Evolutionary conservation across 805 yeast species (phyloP), one percentile per base, ranked within the genome.

Genomic region (Spathaspora gorwiae): DNA sequence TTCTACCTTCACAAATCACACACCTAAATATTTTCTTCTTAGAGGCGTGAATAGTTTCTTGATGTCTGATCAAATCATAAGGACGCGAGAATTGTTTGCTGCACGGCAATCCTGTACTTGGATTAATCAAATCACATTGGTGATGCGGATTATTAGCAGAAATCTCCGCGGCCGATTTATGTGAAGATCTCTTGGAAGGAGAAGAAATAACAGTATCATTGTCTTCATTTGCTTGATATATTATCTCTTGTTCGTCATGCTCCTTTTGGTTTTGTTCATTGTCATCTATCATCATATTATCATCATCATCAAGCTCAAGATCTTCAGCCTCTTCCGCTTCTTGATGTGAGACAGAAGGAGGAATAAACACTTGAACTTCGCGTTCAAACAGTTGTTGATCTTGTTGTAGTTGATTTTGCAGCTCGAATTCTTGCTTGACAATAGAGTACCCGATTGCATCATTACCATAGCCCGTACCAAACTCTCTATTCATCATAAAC

Each of bases 81-180:
- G 76, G 75, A 59, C 99, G 79, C 13, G 97, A 89, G 60, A 92
- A 92, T 57, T 82, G 81, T 66, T 87, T 87, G 54, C 76, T 68
- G 65, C 96, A 88, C 24, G 80, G 78, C 49, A 70, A 60, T 13
- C 85, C 82, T 0, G 87, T 79, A 26, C 76, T 60, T 5, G 87
- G 84, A 54, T 81, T 81, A 8, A 75, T 63, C 62, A 83, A 68
- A 45, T 67, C 70, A 60, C 90, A 84, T 49, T 78, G 74, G 52
- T 84, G 84, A 47, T 68, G 70, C 1, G 71, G 68, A 46, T 65
- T 64, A 26, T 55, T 59, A 15, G 64, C 65, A 5, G 64, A 46
- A 14, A 63, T 64, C 46, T 63, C 69, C 3, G 68, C 66, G 2
- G 65, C 65, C 2, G 66, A 54, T 43, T 35, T 41, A 9, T 39